These are phyloP conservation scores for Geranomyces michiganensis DNA, from an alignment of 192 early-diverging fungal species.

Conservation along the genomic window DNA sequence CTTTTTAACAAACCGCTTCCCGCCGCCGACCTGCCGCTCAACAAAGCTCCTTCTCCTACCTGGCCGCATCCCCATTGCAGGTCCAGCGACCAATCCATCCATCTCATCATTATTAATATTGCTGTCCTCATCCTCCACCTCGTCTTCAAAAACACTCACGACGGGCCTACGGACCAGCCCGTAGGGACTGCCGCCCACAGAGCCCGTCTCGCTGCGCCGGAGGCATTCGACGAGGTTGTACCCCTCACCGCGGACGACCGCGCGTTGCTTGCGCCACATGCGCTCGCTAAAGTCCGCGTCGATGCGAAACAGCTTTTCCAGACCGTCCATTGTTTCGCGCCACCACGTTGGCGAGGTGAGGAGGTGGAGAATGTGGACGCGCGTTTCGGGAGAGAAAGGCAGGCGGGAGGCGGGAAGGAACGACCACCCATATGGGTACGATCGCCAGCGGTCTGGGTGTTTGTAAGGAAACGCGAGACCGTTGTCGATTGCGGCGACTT, in stretches of 20 bases:
- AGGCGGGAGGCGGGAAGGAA: constrained; percentile 67
- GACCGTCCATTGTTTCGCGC: constrained; percentile 69
- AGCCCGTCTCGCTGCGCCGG: constrained; percentile 48
- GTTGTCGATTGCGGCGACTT: constrained; percentile 90
- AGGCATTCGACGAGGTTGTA: constrained; percentile 81
- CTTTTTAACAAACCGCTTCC: constrained; percentile 38
- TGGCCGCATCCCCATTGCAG: constrained; percentile 20
- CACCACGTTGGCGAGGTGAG: constrained; percentile 78
- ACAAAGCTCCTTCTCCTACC: constrained; percentile 34
- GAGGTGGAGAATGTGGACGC: constrained; percentile 66
- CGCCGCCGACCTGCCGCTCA: constrained; percentile 22
- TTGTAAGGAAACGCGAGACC: constrained; percentile 93
- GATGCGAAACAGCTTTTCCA: constrained; percentile 65
- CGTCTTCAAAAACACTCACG: constrained; percentile 56
- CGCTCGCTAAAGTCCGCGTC: constrained; percentile 78
- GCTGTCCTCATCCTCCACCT: constrained; percentile 32
- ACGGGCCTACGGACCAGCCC: constrained; percentile 49
- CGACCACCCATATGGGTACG: constrained; percentile 92
- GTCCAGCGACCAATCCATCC: constrained; percentile 25
- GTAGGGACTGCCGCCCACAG: constrained; percentile 43
- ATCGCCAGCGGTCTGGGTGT: constrained; percentile 85
- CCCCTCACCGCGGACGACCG: constrained; percentile 83
- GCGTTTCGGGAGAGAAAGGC: constrained; percentile 73
- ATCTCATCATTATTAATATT: constrained; percentile 26
- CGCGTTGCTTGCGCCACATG: constrained; percentile 82